Conservation (phyloP, 139 green algal species). For the Volvox reticuliferus region DNA sequence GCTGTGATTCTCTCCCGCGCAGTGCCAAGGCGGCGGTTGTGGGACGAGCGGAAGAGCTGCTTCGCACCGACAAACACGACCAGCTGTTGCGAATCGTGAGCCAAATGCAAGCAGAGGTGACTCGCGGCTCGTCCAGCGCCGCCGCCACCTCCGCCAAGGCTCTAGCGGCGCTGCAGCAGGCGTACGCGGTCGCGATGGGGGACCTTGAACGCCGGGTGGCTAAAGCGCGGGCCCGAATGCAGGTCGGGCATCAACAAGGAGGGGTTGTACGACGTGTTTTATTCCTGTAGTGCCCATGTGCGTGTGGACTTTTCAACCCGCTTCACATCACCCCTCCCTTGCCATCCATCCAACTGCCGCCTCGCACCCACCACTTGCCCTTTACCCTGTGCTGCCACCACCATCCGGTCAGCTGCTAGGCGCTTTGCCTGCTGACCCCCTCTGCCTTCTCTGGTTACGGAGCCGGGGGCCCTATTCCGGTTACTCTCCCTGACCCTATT, state of each 20-base stretch:
- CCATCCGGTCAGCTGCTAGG: too few relatives aligned
- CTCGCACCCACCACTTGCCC: too few relatives aligned
- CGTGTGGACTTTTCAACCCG: too few relatives aligned
- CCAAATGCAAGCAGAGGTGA: constrained; percentile 14
- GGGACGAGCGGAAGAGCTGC: constrained; percentile 15
- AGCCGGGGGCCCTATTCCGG: too few relatives aligned
- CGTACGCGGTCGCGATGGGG: neutral
- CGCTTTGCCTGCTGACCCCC: too few relatives aligned
- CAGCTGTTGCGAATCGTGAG: constrained; percentile 37
- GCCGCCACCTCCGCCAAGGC: neutral
- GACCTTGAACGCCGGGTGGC: neutral
- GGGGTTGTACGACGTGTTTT: neutral
- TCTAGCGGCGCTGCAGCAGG: constrained; percentile 33
- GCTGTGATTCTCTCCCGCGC: neutral
- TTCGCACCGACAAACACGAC: constrained; percentile 7
- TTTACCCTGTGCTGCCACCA: too few relatives aligned
- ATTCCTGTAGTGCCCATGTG: too few relatives aligned
- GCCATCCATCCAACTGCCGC: too few relatives aligned
- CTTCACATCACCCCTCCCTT: too few relatives aligned
- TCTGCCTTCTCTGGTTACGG: too few relatives aligned
- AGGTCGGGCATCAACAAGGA: neutral
- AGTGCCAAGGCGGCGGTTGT: neutral
- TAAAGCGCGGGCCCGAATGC: neutral
- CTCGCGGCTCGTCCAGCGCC: neutral
- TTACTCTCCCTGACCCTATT: too few relatives aligned